These are phyloP conservation scores for Typha latifolia DNA, from an alignment of 176 grass and related monocot species.

Conservation along the genomic window DNA sequence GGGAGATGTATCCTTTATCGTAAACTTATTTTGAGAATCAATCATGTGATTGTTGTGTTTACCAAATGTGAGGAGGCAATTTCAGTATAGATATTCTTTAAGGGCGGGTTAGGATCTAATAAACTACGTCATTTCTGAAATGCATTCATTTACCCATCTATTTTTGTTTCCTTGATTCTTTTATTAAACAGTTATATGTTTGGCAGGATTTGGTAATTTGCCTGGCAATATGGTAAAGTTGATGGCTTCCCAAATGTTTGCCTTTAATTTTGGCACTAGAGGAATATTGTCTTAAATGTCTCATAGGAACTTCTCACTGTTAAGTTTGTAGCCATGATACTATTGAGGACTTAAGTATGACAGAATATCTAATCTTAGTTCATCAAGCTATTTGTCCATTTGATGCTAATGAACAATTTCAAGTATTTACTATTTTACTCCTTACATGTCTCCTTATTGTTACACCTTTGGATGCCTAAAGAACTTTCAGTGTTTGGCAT, in stretches of 20 bases:
- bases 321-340: too few relatives aligned
- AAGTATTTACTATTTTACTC: too few relatives aligned
- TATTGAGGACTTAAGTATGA: too few relatives aligned
- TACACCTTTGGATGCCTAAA: too few relatives aligned
- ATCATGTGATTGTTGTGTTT: slow-evolving; percentile 1
- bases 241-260: not conserved
- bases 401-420: too few relatives aligned
- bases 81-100: too few relatives aligned
- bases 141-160: not conserved
- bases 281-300: not conserved
- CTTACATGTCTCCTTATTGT: too few relatives aligned
- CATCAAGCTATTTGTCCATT: too few relatives aligned
- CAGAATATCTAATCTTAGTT: too few relatives aligned
- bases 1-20: slow-evolving; percentile 72
- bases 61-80: not conserved
- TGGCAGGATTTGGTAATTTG: slow-evolving; percentile 97
- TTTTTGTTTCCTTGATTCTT: slow-evolving; percentile 34
- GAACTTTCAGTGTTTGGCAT: too few relatives aligned
- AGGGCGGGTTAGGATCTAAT: too few relatives aligned
- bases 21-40: slow-evolving; percentile 10
- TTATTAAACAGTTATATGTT: slow-evolving; percentile 60
- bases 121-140: not conserved
- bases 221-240: slow-evolving; percentile 85
- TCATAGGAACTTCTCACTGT: too few relatives aligned
- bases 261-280: not conserved